phyloP scores from a whole-genome alignment of 1,284 basidiomycete species.

The Ceratobasidium sp. region DNA sequence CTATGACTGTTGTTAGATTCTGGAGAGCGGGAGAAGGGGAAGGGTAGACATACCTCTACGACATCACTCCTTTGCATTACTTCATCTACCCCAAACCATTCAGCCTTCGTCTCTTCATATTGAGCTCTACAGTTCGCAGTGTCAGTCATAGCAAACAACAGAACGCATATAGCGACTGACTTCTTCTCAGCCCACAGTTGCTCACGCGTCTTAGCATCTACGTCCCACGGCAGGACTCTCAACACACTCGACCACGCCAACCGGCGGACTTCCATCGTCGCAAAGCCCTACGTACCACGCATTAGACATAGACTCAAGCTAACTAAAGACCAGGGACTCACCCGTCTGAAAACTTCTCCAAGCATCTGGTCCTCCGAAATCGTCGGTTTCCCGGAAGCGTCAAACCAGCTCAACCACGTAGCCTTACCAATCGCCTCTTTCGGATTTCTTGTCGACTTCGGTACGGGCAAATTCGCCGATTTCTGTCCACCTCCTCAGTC shows the following conservation, averaged over 20 bases:
- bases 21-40: neutral
- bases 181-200: conserved; percentile 73
- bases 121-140: conserved; percentile 63
- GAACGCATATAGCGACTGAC: conserved; percentile 59
- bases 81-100: conserved; percentile 86
- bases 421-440: conserved; percentile 76
- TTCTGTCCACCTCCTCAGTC: conserved; percentile 63
- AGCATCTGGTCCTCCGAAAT: conserved; percentile 77
- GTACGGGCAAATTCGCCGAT: conserved; percentile 80
- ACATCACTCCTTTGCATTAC: conserved; percentile 82
- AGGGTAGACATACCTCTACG: conserved; percentile 69
- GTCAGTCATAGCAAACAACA: conserved; percentile 34
- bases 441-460: conserved; percentile 79
- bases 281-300: conserved; percentile 64
- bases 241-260: conserved; percentile 93
- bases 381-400: conserved; percentile 74
- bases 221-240: conserved; percentile 85
- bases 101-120: conserved; percentile 77
- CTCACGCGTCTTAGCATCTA: conserved; percentile 68
- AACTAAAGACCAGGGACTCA: conserved; percentile 46
- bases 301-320: neutral
- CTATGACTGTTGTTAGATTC: conserved; percentile 54
- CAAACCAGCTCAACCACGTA: conserved; percentile 81
- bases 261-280: conserved; percentile 67
- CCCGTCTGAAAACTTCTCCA: conserved; percentile 79